Conservation (phyloP, 441 rosid species). For the Cnidoscolus chayamansa region DNA sequence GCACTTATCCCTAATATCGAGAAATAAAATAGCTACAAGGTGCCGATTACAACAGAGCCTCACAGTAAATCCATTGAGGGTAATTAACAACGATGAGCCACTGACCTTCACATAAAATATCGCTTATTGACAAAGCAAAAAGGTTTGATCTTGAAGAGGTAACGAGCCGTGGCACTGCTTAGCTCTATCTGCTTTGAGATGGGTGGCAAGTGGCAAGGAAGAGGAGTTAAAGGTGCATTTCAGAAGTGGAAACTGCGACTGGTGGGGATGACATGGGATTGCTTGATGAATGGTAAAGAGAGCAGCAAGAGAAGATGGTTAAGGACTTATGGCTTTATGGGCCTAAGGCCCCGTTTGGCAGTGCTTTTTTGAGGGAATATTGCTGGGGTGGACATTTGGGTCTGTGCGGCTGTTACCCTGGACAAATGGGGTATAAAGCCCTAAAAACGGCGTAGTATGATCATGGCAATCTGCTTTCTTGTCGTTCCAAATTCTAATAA, state of each 20-base stretch:
- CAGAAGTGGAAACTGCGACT: too few relatives aligned
- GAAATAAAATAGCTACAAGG: constrained; percentile 33
- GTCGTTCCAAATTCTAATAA: neutral
- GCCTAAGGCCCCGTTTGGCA: too few relatives aligned
- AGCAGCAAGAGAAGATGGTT: constrained; percentile 15
- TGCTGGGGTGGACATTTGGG: constrained; percentile 15
- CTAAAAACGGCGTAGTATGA: neutral
- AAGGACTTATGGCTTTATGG: constrained; percentile 17
- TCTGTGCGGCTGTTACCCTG: too few relatives aligned
- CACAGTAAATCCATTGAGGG: constrained; percentile 82
- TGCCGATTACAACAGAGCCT: constrained; percentile 54
- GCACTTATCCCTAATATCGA: neutral
- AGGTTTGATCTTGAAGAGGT: constrained; percentile 76
- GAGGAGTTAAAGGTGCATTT: too few relatives aligned
- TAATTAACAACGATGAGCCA: constrained; percentile 74
- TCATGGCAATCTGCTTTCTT: neutral
- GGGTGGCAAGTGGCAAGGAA: too few relatives aligned
- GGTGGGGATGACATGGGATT: too few relatives aligned
- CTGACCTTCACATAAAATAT: constrained; percentile 70
- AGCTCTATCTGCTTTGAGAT: constrained; percentile 73
- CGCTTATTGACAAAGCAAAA: constrained; percentile 42
- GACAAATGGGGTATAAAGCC: too few relatives aligned
- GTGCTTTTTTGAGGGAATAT: too few relatives aligned
- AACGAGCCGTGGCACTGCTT: constrained; percentile 67
- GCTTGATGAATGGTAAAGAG: too few relatives aligned